Percentiles rank a stretch among this genome's conserved stretches.
These are phyloP conservation scores for Termitomyces eurrhizus DNA, from an alignment of 768 basidiomycete genomes.

Conservation along the genomic window DNA sequence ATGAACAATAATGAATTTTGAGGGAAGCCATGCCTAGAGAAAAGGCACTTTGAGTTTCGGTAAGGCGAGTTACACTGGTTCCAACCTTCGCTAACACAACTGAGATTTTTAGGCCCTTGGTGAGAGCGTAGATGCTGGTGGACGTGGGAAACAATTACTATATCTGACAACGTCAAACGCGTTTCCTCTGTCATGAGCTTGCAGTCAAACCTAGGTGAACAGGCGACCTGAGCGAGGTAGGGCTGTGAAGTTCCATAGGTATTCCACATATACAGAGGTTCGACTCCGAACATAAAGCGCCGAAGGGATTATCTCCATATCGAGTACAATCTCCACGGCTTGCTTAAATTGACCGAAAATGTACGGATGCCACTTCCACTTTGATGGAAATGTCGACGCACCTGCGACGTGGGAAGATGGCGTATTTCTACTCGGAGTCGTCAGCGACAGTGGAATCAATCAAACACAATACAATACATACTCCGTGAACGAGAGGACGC, in stretches of 20 bases:
- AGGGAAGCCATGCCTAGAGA: neutral
- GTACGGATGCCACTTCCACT: neutral
- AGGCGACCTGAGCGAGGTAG: neutral
- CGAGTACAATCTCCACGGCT: neutral
- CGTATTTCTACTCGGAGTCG: neutral
- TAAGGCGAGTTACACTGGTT: neutral
- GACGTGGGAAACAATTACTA: neutral
- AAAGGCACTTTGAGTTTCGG: neutral
- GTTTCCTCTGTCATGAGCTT: neutral
- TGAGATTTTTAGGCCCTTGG: neutral
- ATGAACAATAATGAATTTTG: neutral
- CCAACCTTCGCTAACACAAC: neutral
- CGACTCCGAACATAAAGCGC: neutral
- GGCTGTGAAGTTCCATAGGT: neutral
- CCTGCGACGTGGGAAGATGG: neutral
- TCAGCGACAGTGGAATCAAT: neutral
- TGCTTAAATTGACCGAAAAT: neutral
- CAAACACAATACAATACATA: neutral
- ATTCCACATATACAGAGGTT: neutral
- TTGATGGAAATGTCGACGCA: neutral
- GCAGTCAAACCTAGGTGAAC: neutral
- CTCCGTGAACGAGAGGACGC: neutral
- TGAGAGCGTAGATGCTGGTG: neutral
- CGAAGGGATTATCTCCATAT: neutral
- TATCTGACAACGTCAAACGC: neutral